Percentiles rank a stretch among this genome's conserved stretches.
Conservation (phyloP, 768 basidiomycete genomes). For the Pseudohyphozyma bogoriensis region DNA sequence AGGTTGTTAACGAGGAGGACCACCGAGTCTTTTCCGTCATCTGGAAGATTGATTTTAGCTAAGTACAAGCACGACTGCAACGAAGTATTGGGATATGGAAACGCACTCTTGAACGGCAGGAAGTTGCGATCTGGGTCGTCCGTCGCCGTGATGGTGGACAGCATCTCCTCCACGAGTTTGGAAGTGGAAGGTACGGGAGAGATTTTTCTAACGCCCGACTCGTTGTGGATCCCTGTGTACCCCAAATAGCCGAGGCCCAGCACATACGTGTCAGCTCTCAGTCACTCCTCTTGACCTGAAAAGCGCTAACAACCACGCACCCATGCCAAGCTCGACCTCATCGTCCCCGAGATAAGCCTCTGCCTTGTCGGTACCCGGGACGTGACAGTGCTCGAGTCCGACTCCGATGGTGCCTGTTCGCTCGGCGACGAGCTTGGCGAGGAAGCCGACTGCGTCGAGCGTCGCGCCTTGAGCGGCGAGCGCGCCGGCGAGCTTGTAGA, state of each 20-base stretch:
- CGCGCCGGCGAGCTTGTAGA: conserved; percentile 41
- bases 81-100: no score
- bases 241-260: neutral
- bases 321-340: conserved; percentile 40
- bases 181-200: conserved; percentile 24
- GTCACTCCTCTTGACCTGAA: no score
- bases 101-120: conserved; percentile 36
- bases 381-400: conserved; percentile 42
- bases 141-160: conserved; percentile 37
- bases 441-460: conserved; percentile 37
- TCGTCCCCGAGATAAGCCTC: conserved; percentile 37
- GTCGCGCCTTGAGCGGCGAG: conserved; percentile 36
- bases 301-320: conserved; percentile 14
- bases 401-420: conserved; percentile 39
- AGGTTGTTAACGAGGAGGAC: conserved; percentile 43
- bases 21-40: conserved; percentile 35
- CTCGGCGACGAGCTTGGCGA: conserved; percentile 35
- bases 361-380: conserved; percentile 37
- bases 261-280: no score
- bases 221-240: conserved; percentile 37
- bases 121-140: conserved; percentile 39
- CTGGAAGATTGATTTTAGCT: conserved; percentile 7
- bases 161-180: conserved; percentile 38
- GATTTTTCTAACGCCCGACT: conserved; percentile 39
- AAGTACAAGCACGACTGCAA: neutral